phyloP scores from a whole-genome alignment of 495 filamentous ascomycete species.

The Penicillium coffeae region DNA sequence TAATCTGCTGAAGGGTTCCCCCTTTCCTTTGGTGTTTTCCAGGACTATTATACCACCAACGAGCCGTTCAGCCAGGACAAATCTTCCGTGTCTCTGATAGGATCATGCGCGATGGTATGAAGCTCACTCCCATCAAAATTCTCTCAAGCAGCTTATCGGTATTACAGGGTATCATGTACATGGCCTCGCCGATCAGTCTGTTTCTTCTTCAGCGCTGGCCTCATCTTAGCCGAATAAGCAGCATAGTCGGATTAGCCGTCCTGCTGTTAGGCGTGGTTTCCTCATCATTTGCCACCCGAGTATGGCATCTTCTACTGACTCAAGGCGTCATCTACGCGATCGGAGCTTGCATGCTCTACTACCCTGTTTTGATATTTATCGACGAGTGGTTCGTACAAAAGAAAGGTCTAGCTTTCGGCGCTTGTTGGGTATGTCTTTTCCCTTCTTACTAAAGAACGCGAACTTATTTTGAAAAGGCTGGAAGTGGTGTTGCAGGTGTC shows the following conservation, averaged over 20 bases:
- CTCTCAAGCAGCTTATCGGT: not conserved
- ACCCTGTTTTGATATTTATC: conserved; percentile 45
- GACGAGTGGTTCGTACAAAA: conserved; percentile 51
- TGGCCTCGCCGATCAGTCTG: conserved; percentile 23
- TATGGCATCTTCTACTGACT: conserved; percentile 45
- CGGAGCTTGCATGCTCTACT: conserved; percentile 45
- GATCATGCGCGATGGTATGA: conserved; percentile 45
- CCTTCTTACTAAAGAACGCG: too few species aligned
- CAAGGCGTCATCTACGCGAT: conserved; percentile 51
- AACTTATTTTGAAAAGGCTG: too few species aligned
- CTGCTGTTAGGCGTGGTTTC: conserved; percentile 29
- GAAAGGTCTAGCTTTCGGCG: conserved; percentile 47
- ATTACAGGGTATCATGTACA: not conserved
- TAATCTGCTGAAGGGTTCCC: too few species aligned
- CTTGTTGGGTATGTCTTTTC: too few species aligned
- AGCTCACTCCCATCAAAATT: not conserved
- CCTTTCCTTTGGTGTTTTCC: conserved; percentile 23
- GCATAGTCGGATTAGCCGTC: conserved; percentile 19
- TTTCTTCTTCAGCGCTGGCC: conserved; percentile 13
- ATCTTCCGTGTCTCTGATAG: conserved; percentile 42
- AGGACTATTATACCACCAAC: conserved; percentile 28
- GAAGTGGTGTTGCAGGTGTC: conserved; percentile 38
- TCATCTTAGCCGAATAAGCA: conserved; percentile 20
- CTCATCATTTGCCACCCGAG: conserved; percentile 42
- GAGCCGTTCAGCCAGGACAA: conserved; percentile 24